Percentiles rank a stretch among this genome's conserved stretches.
Conservation (phyloP, 768 basidiomycete genomes). For the Fomitopsis serialis region DNA sequence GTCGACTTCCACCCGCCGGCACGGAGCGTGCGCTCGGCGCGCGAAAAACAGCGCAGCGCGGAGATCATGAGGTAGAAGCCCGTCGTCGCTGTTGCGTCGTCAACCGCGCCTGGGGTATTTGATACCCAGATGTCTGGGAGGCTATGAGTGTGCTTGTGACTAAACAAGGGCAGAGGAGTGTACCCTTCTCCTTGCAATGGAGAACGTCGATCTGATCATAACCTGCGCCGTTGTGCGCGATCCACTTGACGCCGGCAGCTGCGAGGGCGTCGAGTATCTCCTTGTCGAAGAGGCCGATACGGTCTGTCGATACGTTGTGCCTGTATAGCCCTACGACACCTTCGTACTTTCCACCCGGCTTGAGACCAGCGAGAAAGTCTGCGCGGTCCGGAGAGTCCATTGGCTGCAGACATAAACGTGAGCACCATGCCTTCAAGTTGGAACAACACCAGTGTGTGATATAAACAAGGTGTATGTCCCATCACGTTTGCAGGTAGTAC, state of each 20-base stretch:
- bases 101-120: conserved; percentile 86
- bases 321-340: conserved; percentile 75
- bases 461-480: too few relatives aligned
- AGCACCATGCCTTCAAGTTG: too few relatives aligned
- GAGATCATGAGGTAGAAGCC: conserved; percentile 81
- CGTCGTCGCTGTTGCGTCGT: conserved; percentile 88
- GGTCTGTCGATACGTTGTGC: conserved; percentile 58
- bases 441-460: too few relatives aligned
- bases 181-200: conserved; percentile 69
- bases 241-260: conserved; percentile 61
- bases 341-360: conserved; percentile 69
- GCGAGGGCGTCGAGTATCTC: conserved; percentile 71
- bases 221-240: conserved; percentile 90
- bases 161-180: not conserved
- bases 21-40: conserved; percentile 53
- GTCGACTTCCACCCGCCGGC: conserved; percentile 56
- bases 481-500: too few relatives aligned
- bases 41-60: conserved; percentile 66
- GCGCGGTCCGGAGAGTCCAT: conserved; percentile 35
- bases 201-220: conserved; percentile 84
- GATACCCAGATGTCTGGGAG: conserved; percentile 67
- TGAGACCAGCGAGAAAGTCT: conserved; percentile 62
- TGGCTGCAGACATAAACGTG: not conserved
- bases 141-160: not conserved
- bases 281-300: conserved; percentile 75